phyloP scores from a whole-genome alignment of 2,329 filamentous ascomycete genomes.

The Sclerotinia sclerotiorum region DNA sequence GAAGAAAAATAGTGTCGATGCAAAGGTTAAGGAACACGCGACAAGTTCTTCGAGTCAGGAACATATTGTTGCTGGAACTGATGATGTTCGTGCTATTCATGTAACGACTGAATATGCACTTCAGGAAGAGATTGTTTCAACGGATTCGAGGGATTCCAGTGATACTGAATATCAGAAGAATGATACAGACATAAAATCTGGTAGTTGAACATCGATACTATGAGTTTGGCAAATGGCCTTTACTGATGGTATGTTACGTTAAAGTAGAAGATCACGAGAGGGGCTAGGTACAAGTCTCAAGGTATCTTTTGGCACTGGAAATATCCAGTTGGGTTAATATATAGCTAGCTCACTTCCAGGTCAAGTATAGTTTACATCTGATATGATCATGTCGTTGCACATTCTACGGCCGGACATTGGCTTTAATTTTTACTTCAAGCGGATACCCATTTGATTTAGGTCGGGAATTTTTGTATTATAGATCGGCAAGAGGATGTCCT shows the following conservation, averaged over 20 bases:
- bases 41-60: slow-evolving; percentile 1
- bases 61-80: neutral
- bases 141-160: neutral
- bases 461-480: neutral
- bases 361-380: neutral
- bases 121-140: neutral
- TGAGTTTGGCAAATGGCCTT: neutral
- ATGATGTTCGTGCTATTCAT: neutral
- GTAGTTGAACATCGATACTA: neutral
- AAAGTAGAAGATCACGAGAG: too few relatives aligned
- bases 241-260: neutral
- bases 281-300: too few relatives aligned
- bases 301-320: neutral
- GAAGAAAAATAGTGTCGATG: neutral
- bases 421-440: slow-evolving; percentile 3
- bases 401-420: neutral
- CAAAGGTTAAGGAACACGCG: neutral
- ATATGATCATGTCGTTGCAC: neutral
- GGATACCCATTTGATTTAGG: neutral
- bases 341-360: neutral
- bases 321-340: neutral
- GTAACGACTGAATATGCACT: neutral
- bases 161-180: slow-evolving; percentile 3
- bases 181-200: neutral
- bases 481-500: neutral